These are phyloP conservation scores for Puccinia horiana DNA, from an alignment of 1,284 basidiomycete genomes.

Conservation along the genomic window DNA sequence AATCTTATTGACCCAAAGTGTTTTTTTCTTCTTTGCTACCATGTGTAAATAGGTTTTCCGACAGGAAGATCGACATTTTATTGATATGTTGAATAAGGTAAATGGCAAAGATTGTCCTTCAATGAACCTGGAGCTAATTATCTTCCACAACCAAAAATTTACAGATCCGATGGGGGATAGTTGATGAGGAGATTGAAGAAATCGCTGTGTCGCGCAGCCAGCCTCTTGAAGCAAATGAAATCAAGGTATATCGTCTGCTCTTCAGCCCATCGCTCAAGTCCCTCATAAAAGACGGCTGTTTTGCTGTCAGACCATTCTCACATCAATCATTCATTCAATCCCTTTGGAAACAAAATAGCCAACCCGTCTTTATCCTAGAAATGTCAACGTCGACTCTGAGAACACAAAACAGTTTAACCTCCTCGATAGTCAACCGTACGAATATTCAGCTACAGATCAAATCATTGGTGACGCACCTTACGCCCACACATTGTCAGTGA, in stretches of 20 bases:
- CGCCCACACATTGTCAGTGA: slow-evolving; percentile 39
- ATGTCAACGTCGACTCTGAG: slow-evolving; percentile 51
- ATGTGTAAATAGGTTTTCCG: slow-evolving; percentile 52
- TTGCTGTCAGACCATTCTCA: not conserved
- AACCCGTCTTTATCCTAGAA: slow-evolving; percentile 53
- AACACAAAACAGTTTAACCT: slow-evolving; percentile 51
- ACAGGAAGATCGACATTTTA: slow-evolving; percentile 53
- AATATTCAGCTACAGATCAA: slow-evolving; percentile 50
- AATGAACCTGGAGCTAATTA: not conserved
- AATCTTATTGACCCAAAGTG: not conserved
- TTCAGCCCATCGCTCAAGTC: slow-evolving; percentile 47
- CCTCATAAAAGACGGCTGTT: not conserved
- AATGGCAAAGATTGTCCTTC: not conserved
- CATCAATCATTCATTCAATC: not conserved
- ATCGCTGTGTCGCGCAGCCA: slow-evolving; percentile 51
- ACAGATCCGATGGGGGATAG: slow-evolving; percentile 51
- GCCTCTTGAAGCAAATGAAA: slow-evolving; percentile 39
- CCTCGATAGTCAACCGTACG: slow-evolving; percentile 47
- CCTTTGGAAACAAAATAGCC: slow-evolving; percentile 50
- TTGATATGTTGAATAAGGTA: slow-evolving; percentile 53
- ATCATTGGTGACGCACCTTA: slow-evolving; percentile 21
- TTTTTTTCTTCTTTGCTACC: not conserved
- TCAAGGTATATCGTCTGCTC: slow-evolving; percentile 45
- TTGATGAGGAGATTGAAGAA: slow-evolving; percentile 51
- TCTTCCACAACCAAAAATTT: not conserved